These are phyloP conservation scores for Colletotrichum caudatum DNA, from an alignment of 2,329 filamentous ascomycete species.

Conservation along the genomic window DNA sequence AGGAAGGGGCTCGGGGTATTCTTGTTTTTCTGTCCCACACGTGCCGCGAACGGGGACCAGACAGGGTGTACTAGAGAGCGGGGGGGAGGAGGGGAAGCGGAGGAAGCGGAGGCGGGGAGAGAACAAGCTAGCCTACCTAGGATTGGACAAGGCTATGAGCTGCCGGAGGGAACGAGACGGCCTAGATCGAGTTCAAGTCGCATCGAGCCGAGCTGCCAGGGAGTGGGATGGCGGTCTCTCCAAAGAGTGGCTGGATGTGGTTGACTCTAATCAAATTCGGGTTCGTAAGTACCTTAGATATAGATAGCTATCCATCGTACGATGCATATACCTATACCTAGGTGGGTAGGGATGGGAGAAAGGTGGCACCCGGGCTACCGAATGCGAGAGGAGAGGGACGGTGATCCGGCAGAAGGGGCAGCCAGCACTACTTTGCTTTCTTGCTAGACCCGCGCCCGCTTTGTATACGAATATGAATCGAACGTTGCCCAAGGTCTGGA, in stretches of 20 bases:
- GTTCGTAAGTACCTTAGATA: not conserved
- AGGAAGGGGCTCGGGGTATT: slow-evolving; percentile 42
- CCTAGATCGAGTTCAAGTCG: slow-evolving; percentile 3
- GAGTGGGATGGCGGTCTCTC: not conserved
- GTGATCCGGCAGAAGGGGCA: not conserved
- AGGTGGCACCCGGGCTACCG: too few relatives aligned
- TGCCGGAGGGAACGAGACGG: not conserved
- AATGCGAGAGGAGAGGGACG: not conserved
- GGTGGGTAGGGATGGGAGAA: not conserved
- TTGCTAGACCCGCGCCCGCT: not conserved
- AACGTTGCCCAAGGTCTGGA: not conserved
- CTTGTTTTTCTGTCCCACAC: slow-evolving; percentile 39
- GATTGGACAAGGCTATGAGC: slow-evolving; percentile 20
- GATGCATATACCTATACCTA: too few relatives aligned
- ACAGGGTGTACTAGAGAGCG: slow-evolving; percentile 11
- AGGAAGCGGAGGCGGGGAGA: slow-evolving; percentile 36
- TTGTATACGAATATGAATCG: not conserved
- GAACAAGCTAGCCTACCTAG: slow-evolving; percentile 2
- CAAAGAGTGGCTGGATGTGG: not conserved
- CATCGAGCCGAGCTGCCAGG: slow-evolving; percentile 6
- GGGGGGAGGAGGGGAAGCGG: slow-evolving; percentile 9
- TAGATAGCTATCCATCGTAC: too few relatives aligned
- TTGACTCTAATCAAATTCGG: not conserved
- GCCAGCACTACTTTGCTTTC: not conserved
- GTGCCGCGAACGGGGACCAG: slow-evolving; percentile 19